These are phyloP conservation scores for Sclerotinia spermophila DNA, from an alignment of 2,329 filamentous ascomycete genomes.

Conservation along the genomic window DNA sequence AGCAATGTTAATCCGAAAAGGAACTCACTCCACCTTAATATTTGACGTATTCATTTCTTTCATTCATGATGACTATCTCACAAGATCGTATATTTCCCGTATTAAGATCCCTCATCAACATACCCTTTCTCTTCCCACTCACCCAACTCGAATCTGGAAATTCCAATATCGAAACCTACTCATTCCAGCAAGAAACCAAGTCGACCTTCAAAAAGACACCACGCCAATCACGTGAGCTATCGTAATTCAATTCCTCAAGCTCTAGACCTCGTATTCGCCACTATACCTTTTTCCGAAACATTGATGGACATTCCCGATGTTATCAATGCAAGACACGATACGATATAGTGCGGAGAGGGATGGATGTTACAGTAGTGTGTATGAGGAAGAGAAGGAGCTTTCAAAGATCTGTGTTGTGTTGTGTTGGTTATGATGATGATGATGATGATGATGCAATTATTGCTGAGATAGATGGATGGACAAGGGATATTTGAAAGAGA, in stretches of 20 bases:
- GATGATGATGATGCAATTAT: constrained; percentile 1
- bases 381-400: not conserved
- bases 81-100: not conserved
- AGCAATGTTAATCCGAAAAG: not conserved
- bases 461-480: constrained; percentile 4
- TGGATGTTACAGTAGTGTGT: not conserved
- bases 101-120: not conserved
- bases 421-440: not conserved
- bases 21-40: not conserved
- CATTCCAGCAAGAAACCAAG: not conserved
- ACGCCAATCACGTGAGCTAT: not conserved
- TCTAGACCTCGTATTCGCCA: constrained; percentile 2
- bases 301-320: constrained; percentile 1
- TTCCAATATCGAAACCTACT: not conserved
- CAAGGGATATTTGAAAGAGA: not conserved
- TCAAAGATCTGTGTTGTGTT: constrained; percentile 5
- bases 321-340: not conserved
- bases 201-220: not conserved
- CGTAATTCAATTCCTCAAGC: not conserved
- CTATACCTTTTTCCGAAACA: constrained; percentile 11
- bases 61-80: too few species aligned
- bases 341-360: constrained; percentile 7
- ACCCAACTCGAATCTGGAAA: not conserved
- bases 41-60: not conserved
- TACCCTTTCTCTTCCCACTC: not conserved